A percentile compares a stretch with the other conserved stretches of the same genome.
Conservation (phyloP, 2,329 filamentous ascomycete species). For the Aspergillus carbonarius region DNA sequence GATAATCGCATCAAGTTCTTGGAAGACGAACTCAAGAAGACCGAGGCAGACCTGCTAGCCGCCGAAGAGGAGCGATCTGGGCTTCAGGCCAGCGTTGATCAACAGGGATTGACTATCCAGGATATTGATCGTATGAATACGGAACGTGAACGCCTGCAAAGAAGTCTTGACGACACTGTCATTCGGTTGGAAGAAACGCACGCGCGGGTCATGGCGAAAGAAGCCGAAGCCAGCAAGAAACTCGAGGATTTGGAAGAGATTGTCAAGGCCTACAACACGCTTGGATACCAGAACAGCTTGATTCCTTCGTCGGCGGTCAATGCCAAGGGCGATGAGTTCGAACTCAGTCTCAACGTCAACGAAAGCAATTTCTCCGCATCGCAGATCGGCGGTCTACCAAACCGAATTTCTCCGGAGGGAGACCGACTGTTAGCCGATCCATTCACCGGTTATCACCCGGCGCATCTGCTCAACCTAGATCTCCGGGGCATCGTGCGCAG, state of each 20-base stretch:
- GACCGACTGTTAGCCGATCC: conserved; percentile 81
- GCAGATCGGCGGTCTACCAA: conserved; percentile 51
- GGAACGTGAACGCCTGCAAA: conserved; percentile 90
- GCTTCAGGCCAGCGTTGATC: conserved; percentile 83
- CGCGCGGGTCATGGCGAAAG: conserved; percentile 77
- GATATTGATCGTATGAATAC: conserved; percentile 99
- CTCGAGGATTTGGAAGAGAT: conserved; percentile 89
- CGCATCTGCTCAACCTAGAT: conserved; percentile 85
- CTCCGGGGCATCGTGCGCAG: conserved; percentile 78
- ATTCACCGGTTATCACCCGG: conserved; percentile 83
- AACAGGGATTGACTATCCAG: conserved; percentile 91
- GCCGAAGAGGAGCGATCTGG: conserved; percentile 77
- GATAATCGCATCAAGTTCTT: conserved; percentile 75
- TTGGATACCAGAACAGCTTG: conserved; percentile 89
- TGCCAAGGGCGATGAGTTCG: conserved; percentile 80
- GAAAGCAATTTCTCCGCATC: conserved; percentile 75
- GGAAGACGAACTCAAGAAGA: conserved; percentile 82
- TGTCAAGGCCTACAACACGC: conserved; percentile 87
- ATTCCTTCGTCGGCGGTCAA: conserved; percentile 83
- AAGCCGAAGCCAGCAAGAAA: conserved; percentile 79
- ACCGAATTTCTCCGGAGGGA: conserved; percentile 51
- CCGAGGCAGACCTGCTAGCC: conserved; percentile 70
- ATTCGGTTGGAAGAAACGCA: conserved; percentile 81
- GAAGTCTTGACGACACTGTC: conserved; percentile 74
- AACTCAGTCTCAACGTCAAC: conserved; percentile 79